Base-by-base conservation (phyloP, 2,329 filamentous ascomycete species). In the Metarhizium brunneum region DNA sequence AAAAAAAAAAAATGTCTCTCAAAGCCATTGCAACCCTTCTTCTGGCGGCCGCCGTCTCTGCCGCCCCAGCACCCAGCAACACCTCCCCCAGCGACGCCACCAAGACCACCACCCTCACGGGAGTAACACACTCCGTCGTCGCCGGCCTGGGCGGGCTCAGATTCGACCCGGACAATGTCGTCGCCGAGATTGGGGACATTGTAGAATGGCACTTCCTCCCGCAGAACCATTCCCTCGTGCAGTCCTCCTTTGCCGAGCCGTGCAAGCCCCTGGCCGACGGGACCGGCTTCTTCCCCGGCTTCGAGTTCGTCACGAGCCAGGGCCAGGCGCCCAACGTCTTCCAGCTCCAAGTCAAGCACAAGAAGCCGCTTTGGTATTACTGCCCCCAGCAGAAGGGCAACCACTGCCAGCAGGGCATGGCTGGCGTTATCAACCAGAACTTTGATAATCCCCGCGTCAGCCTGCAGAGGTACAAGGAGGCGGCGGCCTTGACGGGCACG, bases 181-280 rank as follows among this genome's bases (percentile, higher is more conserved):
- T 71, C 2, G 80, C 79, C 18, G 65, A 69, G 11, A 56, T 73
- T 7, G 80, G 79, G 57, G 77, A 80, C 57, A 59, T 77, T 4
- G 65, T 83, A 56, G 78, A 82, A 68, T 83, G 76, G 70, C 75
- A 78, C 63, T 83, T 77, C 71, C 75, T 74, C 59, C 73, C 79
- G 8, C 64, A 61, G 56, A 79, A 77, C 68, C 80, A 82, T 72
- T 74, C 73, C 18, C 69, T 82, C 47, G 71, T 62, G 2, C 68
- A 75, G 64, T 73, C 73, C 42, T 69, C 63, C 63, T 77, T 77
- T 58, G 69, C 58, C 53, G 60, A 68, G 48, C 74, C 74, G 25
- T 79, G 76, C 67, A 14, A 65, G 55, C 75, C 75, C 2, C 65
- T 72, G 11, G 63, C 64, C 52, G 67, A 67, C 57, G 63, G 64